These are phyloP conservation scores for Diplodia sapinea DNA, from an alignment of 2,329 filamentous ascomycete genomes.

Conservation along the genomic window DNA sequence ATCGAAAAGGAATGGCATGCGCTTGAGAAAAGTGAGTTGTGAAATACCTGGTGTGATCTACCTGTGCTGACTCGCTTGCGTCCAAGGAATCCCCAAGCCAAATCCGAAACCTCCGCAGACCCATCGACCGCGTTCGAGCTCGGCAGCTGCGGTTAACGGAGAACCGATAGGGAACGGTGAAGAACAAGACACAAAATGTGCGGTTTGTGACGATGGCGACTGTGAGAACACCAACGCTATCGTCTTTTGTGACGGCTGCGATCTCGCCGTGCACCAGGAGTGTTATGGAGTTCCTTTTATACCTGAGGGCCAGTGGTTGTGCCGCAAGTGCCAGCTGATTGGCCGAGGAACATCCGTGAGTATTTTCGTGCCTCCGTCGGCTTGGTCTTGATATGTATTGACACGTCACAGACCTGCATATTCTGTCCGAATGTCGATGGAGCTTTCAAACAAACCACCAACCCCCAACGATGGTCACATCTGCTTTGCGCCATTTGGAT, in stretches of 20 bases:
- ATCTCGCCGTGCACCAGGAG: conserved; percentile 96
- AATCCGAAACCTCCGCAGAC: conserved; percentile 96
- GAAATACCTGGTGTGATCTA: conserved; percentile 8
- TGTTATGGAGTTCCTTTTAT: conserved; percentile 99
- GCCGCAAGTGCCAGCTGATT: conserved; percentile 93
- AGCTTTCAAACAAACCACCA: conserved; percentile 97
- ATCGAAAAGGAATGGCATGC: conserved; percentile 99
- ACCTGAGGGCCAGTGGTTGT: conserved; percentile 97
- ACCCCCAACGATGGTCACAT: conserved; percentile 92
- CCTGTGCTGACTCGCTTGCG: conserved; percentile 24
- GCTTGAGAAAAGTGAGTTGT: conserved; percentile 74
- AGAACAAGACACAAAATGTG: conserved; percentile 96
- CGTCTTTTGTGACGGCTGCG: conserved; percentile 97
- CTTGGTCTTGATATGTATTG: conserved; percentile 20
- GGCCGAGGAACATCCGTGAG: conserved; percentile 84
- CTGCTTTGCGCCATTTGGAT: conserved; percentile 98
- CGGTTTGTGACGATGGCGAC: conserved; percentile 98
- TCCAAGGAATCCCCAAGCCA: conserved; percentile 79
- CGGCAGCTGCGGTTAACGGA: conserved; percentile 92
- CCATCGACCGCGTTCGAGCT: conserved; percentile 89
- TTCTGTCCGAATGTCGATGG: conserved; percentile 98
- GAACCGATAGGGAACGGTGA: conserved; percentile 81
- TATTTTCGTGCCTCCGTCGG: conserved; percentile 38
- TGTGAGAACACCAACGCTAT: conserved; percentile 99
- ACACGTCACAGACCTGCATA: conserved; percentile 74